phyloP scores from a whole-genome alignment of 257 asterid genomes.

The Anisodus acutangulus region DNA sequence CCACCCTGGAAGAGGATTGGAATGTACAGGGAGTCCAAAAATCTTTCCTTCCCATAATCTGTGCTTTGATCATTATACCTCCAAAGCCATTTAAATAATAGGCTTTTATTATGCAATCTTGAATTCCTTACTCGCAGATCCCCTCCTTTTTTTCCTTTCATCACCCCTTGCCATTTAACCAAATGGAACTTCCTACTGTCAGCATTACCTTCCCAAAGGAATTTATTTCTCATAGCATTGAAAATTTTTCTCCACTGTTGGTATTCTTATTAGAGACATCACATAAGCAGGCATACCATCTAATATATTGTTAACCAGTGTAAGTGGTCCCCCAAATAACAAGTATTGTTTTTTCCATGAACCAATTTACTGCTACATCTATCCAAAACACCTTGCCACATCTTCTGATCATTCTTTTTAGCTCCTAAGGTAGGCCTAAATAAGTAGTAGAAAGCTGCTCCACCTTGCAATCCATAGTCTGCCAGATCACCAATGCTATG shows the following conservation, averaged over 20 bases:
- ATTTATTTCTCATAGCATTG: not conserved
- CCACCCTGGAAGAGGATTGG: not conserved
- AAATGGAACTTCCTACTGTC: not conserved
- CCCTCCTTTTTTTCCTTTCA: not conserved
- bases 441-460: not conserved
- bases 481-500: not conserved
- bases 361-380: conserved; percentile 1
- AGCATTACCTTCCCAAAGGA: conserved; percentile 1
- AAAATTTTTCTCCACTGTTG: not conserved
- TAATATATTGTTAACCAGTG: not conserved
- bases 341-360: not conserved
- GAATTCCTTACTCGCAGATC: not conserved
- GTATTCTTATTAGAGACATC: not conserved
- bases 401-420: not conserved
- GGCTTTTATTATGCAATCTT: not conserved
- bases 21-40: conserved; percentile 2
- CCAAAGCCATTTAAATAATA: not conserved
- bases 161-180: not conserved
- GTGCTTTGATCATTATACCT: not conserved
- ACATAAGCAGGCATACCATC: not conserved
- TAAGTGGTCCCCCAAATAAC: not conserved
- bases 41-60: not conserved
- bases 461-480: not conserved
- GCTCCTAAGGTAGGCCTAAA: not conserved
- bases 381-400: not conserved